phyloP scores from a whole-genome alignment of 1,284 basidiomycete genomes.

The Jaminaea rosea region DNA sequence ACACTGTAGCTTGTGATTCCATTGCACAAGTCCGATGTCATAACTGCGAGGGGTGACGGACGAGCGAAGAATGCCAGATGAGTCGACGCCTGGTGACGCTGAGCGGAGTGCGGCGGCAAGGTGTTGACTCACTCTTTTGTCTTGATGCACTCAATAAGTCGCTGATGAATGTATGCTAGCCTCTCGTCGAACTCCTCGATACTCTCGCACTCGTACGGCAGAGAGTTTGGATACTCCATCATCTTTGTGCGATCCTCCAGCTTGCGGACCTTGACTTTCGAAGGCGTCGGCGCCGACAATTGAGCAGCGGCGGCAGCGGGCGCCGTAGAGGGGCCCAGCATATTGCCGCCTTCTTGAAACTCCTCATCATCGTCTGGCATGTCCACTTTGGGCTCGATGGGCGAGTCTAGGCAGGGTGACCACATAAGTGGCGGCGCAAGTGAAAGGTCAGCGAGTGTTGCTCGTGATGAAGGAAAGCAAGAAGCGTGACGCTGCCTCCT shows the following conservation, averaged over 20 bases:
- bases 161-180: constrained; percentile 66
- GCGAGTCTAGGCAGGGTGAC: too few relatives aligned
- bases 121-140: constrained; percentile 59
- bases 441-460: too few relatives aligned
- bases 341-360: background rate
- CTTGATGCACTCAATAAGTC: constrained; percentile 66
- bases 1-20: constrained; percentile 47
- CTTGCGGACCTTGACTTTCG: constrained; percentile 1
- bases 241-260: constrained; percentile 3
- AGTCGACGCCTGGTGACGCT: too few relatives aligned
- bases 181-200: constrained; percentile 69
- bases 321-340: background rate
- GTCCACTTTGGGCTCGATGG: constrained; percentile 5
- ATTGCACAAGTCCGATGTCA: constrained; percentile 53
- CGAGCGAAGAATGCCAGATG: too few relatives aligned
- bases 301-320: background rate
- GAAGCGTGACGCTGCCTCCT: too few relatives aligned
- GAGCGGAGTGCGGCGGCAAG: too few relatives aligned
- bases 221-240: constrained; percentile 32
- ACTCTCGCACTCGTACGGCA: constrained; percentile 76
- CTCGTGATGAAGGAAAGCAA: too few relatives aligned
- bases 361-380: constrained; percentile 4
- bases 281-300: background rate
- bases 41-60: constrained; percentile 15
- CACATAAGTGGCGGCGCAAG: too few relatives aligned